Base-by-base conservation (phyloP, 129 eudicot species). In the Erigeron canadensis region DNA sequence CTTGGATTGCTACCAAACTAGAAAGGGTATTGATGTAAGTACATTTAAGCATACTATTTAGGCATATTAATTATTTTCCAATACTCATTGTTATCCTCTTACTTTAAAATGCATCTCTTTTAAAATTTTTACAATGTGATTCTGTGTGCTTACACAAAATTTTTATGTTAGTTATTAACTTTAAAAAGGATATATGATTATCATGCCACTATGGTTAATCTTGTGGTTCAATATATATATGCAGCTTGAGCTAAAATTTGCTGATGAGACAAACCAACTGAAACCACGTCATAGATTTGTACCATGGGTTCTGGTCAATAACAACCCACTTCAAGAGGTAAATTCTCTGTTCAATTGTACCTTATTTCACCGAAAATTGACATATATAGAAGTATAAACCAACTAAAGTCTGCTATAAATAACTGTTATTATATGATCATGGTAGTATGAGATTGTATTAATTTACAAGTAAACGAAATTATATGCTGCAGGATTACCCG, bases 291-390 rank as follows among this genome's bases (percentile, higher is more conserved):
- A 38, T 9, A 63, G 80, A 85, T 93, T 83, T 79, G 98, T 93
- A 10, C 98, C 98, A 41, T 93, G 98, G 98, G 95, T 93, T 62
- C 57, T 93, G 41, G 98, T 93, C 21, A 81, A 93, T 70, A 68
- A 82, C 50, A 72, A 67, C 41, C 86, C 98, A 38, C 90, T 93
- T 64, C 83, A 81, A 80, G 84, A 85, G 76, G 98, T 89, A 10
- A 38, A 41, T 34, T 39, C 7, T 63, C 48, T 7, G 21, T 16
- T 42, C 7, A 3, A 39, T 4, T 38, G 9, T 34, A 2, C 16
- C 13, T 55, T 34, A 55, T 5, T 13, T 55, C 1, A 1, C 18
- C 8, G 10, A 55, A 19, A 18, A 55, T 15, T 55, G 17, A n/a
- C 28, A 55, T 55, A 50, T 17, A 50, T 50, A 50, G 56, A 0